A percentile compares a stretch with the other conserved stretches of the same genome.
These are phyloP conservation scores for Tilletia horrida DNA, from an alignment of 1,284 basidiomycete species.

Conservation along the genomic window DNA sequence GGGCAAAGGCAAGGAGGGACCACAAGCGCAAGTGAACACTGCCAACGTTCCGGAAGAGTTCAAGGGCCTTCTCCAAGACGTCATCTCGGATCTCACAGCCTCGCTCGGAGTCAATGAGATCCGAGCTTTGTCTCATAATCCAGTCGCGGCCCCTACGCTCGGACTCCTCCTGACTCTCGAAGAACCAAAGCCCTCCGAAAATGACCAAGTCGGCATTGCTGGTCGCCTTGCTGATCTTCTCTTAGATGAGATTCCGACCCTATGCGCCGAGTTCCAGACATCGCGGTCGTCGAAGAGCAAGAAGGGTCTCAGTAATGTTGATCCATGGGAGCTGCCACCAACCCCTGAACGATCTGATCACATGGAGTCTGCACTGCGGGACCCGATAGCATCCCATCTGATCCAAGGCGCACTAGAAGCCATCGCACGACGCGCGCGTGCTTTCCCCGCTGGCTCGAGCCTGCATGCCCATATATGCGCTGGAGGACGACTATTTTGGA, in stretches of 20 bases:
- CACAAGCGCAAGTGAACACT: background rate
- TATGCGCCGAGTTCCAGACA: background rate
- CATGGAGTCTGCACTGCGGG: constrained; percentile 47
- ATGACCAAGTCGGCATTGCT: constrained; percentile 14
- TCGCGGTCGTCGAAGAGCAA: background rate
- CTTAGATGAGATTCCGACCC: constrained; percentile 31
- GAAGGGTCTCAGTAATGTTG: background rate
- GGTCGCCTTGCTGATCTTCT: constrained; percentile 35
- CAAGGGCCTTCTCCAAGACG: background rate
- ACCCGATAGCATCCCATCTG: constrained; percentile 47
- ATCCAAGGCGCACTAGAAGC: constrained; percentile 29
- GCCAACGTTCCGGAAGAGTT: background rate
- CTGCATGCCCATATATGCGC: background rate
- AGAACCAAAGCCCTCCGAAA: background rate
- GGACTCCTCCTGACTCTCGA: constrained; percentile 41
- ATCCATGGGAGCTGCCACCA: background rate
- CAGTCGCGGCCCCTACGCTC: constrained; percentile 41
- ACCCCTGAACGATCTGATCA: constrained; percentile 28
- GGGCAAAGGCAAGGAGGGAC: background rate
- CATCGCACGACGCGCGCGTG: constrained; percentile 24
- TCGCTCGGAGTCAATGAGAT: constrained; percentile 16
- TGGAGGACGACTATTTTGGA: constrained; percentile 31
- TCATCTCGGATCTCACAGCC: background rate
- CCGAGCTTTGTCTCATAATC: constrained; percentile 30
- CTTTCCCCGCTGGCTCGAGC: background rate